A percentile compares a stretch with the other conserved stretches of the same genome.
phyloP scores from a whole-genome alignment of 331 rosid genomes.

The Telfairia occidentalis region DNA sequence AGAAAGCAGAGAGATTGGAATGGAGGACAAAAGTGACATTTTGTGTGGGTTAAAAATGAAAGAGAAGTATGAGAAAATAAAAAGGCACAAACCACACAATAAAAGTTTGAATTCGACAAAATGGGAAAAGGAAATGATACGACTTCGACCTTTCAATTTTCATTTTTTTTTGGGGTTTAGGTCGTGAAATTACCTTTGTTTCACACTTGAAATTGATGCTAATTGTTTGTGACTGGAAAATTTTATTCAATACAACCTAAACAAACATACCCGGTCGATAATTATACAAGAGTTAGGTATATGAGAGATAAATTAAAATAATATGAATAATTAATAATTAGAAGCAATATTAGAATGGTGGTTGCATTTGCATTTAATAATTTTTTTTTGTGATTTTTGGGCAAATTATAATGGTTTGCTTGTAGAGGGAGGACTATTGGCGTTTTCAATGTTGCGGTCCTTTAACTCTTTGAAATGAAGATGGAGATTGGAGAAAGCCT shows the following conservation, averaged over 20 bases:
- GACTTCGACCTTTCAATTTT: background rate
- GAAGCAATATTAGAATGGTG: too few species aligned
- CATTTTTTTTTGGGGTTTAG: background rate
- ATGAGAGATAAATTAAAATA: too few species aligned
- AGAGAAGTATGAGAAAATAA: background rate
- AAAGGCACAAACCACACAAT: background rate
- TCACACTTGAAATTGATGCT: too few species aligned
- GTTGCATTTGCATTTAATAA: too few species aligned
- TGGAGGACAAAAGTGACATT: background rate
- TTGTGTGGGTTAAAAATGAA: background rate
- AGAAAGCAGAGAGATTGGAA: background rate
- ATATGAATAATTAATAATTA: too few species aligned
- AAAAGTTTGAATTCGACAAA: background rate
- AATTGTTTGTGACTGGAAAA: too few species aligned
- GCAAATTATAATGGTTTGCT: background rate
- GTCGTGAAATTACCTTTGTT: too few species aligned
- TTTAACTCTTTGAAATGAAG: background rate
- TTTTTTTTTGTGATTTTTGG: too few species aligned
- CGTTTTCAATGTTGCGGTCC: background rate
- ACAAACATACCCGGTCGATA: too few species aligned
- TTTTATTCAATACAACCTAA: too few species aligned
- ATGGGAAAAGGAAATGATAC: background rate
- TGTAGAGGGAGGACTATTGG: too few species aligned
- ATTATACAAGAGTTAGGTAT: too few species aligned
- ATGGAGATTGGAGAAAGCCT: background rate